Evolutionary conservation across 2,329 filamentous ascomycete species (phyloP).

Genomic region (Aspergillus floridensis): DNA sequence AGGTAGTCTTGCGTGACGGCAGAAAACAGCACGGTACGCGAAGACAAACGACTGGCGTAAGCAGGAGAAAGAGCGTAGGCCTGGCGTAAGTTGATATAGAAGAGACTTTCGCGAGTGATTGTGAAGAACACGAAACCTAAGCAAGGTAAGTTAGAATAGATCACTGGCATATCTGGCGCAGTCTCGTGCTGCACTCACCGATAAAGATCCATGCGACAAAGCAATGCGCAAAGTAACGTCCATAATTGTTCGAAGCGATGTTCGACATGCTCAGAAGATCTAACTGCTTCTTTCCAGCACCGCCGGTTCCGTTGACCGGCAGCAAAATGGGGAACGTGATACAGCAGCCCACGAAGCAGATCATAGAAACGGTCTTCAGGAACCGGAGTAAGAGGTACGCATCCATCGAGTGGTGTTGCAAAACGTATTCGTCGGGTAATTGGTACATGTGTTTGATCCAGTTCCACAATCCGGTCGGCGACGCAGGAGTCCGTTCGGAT

Average conservation of each 20-base stretch:
- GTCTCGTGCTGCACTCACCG: slow-evolving; percentile 37
- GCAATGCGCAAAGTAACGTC: slow-evolving; percentile 77
- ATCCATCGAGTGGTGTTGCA: slow-evolving; percentile 90
- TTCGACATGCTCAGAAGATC: slow-evolving; percentile 79
- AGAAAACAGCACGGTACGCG: slow-evolving; percentile 84
- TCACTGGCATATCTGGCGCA: not conserved
- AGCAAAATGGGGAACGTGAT: slow-evolving; percentile 87
- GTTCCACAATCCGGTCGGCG: slow-evolving; percentile 62
- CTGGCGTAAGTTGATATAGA: slow-evolving; percentile 88
- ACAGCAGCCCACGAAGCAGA: slow-evolving; percentile 77
- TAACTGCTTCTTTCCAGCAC: slow-evolving; percentile 62
- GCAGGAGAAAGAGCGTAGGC: slow-evolving; percentile 84
- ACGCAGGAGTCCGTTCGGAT: slow-evolving; percentile 55
- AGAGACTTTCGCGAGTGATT: slow-evolving; percentile 83
- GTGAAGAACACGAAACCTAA: slow-evolving; percentile 78
- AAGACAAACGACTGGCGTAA: slow-evolving; percentile 82
- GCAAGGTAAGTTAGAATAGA: not conserved
- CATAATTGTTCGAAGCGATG: slow-evolving; percentile 54
- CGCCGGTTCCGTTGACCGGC: slow-evolving; percentile 85
- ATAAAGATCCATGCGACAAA: slow-evolving; percentile 79
- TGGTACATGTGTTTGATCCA: slow-evolving; percentile 68
- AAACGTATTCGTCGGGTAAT: slow-evolving; percentile 70
- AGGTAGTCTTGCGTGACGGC: slow-evolving; percentile 78
- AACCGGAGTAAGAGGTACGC: slow-evolving; percentile 89
- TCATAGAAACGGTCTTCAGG: slow-evolving; percentile 71